Base-by-base conservation (phyloP, 148 eudicot species). In the Euryodendron excelsum region DNA sequence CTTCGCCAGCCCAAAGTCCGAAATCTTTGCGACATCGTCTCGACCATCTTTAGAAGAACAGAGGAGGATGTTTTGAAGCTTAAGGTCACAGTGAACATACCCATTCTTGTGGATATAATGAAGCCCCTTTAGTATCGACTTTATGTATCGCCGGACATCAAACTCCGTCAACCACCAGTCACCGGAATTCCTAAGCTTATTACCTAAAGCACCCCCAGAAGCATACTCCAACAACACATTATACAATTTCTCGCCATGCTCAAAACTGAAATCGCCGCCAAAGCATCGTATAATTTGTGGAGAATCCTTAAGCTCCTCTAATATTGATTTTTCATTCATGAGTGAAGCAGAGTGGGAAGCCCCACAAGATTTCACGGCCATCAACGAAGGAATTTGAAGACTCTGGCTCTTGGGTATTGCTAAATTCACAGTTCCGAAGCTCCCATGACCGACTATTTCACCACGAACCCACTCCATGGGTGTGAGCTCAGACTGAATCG, bases 401-500 rank as follows among this genome's bases (percentile, higher is more conserved):
- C 72, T 70, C 33, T 62, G 78, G 53, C 78, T 62, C 65, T 52
- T 89, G 58, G 93, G 83, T 56, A 82, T 83, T 0, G 91, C 96
- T 45, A 93, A 72, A 75, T 70, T 90, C 0, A 95, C 97, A 2
- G 86, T 85, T 0, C 89, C 98, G 60, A 93, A 95, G 82, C 96
- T 94, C 53, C 98, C 98, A 55, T 82, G 89, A 4, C 98, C 98
- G 23, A 94, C 68, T 18, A 62, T 73, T 11, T 80, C 81, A n/a
- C 97, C 97, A 27, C 97, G 87, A 65, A 91, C 72, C 94, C 94
- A 94, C 87, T 91, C 92, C 98, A 94, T 94, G 18, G 75, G 25
- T 34, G 15, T 33, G 21, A 62, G 71, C 15, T 73, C 13, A 68
- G 31, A 15, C 50, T 58, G 39, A 34, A n/a, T 60, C 44, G 33